These are phyloP conservation scores for Phaseolus coccineus DNA, from an alignment of 331 rosid genomes.

Conservation along the genomic window DNA sequence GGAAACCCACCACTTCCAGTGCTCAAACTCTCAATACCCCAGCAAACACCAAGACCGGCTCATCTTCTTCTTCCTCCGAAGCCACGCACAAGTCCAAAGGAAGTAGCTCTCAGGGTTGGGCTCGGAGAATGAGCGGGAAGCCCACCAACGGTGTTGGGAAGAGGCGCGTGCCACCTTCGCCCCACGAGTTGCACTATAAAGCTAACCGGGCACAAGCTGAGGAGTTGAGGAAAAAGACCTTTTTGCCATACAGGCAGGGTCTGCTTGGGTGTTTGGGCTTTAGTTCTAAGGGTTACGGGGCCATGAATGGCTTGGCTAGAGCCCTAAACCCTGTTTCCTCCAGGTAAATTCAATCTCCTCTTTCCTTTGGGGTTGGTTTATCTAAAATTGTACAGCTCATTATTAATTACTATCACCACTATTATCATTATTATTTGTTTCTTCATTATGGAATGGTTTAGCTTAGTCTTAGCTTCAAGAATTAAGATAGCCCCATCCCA, in stretches of 20 bases:
- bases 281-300: constrained; percentile 96
- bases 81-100: constrained; percentile 45
- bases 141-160: constrained; percentile 84
- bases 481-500: constrained; percentile 17
- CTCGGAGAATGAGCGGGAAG: constrained; percentile 58
- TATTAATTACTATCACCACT: neutral
- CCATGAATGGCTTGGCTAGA: constrained; percentile 94
- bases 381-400: constrained; percentile 60
- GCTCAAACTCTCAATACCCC: constrained; percentile 31
- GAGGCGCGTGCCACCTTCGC: constrained; percentile 77
- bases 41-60: constrained; percentile 22
- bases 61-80: constrained; percentile 48
- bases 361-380: constrained; percentile 12
- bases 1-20: constrained; percentile 46
- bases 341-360: constrained; percentile 60
- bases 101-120: constrained; percentile 40
- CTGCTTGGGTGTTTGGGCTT: constrained; percentile 94
- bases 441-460: constrained; percentile 35
- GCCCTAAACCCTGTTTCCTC: constrained; percentile 95
- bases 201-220: constrained; percentile 91
- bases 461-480: constrained; percentile 38
- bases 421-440: constrained; percentile 7
- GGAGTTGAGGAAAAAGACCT: constrained; percentile 93
- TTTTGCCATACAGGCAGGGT: constrained; percentile 91
- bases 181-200: constrained; percentile 90